A percentile compares a stretch with the other conserved stretches of the same genome.
Evolutionary conservation across 805 yeast genomes (phyloP).

Genomic region (Candida sphagnicola): DNA sequence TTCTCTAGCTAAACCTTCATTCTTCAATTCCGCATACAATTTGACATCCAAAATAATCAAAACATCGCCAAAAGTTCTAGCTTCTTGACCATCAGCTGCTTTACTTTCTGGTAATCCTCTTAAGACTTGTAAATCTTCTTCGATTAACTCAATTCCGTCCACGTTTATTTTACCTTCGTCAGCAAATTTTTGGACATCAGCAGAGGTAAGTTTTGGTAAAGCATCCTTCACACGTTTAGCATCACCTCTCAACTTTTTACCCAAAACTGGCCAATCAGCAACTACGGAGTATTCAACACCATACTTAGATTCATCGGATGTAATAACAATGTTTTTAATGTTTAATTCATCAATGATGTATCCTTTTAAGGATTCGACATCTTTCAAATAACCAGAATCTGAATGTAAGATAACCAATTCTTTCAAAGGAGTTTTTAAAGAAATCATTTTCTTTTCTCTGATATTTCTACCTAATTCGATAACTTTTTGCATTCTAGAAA

Average conservation of each 20-base stretch:
- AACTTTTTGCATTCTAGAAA: slow-evolving; percentile 93
- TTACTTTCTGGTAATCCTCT: slow-evolving; percentile 76
- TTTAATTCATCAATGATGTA: slow-evolving; percentile 91
- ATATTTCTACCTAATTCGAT: slow-evolving; percentile 94
- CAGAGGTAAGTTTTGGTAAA: slow-evolving; percentile 75
- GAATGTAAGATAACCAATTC: slow-evolving; percentile 81
- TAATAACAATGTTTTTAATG: slow-evolving; percentile 81
- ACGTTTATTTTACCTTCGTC: slow-evolving; percentile 72
- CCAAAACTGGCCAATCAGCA: slow-evolving; percentile 99
- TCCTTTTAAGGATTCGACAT: slow-evolving; percentile 68
- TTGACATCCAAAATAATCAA: slow-evolving; percentile 86
- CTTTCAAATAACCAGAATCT: slow-evolving; percentile 68
- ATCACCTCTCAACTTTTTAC: slow-evolving; percentile 94
- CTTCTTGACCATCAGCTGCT: slow-evolving; percentile 70
- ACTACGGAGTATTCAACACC: slow-evolving; percentile 91
- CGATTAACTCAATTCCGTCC: slow-evolving; percentile 82
- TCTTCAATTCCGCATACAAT: slow-evolving; percentile 79
- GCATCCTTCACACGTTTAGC: slow-evolving; percentile 94
- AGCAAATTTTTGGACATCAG: slow-evolving; percentile 74
- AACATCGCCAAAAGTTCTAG: slow-evolving; percentile 85
- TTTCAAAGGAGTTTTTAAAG: slow-evolving; percentile 92
- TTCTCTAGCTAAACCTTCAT: slow-evolving; percentile 96
- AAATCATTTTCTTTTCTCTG: slow-evolving; percentile 92
- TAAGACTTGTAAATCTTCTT: slow-evolving; percentile 85
- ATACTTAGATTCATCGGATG: slow-evolving; percentile 85